Percentiles rank a stretch among this genome's conserved stretches.
These are phyloP conservation scores for Rhizopogon sp. DNA, from an alignment of 768 basidiomycete species.

Conservation along the genomic window DNA sequence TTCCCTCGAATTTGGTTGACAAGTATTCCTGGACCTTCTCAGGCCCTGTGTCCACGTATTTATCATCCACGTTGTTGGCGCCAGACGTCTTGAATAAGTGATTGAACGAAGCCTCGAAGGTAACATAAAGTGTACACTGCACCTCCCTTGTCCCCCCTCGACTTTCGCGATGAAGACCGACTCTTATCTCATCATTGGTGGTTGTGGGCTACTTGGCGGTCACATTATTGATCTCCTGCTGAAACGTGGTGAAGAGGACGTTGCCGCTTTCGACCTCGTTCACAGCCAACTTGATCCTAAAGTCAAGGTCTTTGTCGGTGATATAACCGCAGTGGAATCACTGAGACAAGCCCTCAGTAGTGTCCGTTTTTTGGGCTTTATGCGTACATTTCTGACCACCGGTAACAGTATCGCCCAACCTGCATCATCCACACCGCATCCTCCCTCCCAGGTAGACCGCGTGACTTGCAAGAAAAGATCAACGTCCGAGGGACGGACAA, in stretches of 20 bases:
- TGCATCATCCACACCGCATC: constrained; percentile 52
- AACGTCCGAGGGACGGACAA: constrained; percentile 47
- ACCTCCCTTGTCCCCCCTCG: no score
- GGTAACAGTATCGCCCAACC: constrained; percentile 29
- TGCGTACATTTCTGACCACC: neutral
- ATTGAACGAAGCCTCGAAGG: no score
- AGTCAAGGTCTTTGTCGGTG: constrained; percentile 41
- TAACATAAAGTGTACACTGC: no score
- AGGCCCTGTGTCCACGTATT: no score
- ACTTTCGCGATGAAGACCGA: constrained; percentile 14
- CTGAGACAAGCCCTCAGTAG: constrained; percentile 36
- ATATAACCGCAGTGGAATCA: constrained; percentile 39
- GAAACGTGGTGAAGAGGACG: constrained; percentile 32
- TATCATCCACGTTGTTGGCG: no score
- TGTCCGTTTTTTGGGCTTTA: constrained; percentile 19
- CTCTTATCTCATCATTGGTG: constrained; percentile 49
- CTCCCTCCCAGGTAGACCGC: constrained; percentile 33
- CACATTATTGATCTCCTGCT: constrained; percentile 46
- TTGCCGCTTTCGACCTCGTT: constrained; percentile 47
- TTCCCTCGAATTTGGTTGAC: no score
- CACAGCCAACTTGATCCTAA: constrained; percentile 31
- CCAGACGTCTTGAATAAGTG: no score
- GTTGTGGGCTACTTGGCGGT: constrained; percentile 44
- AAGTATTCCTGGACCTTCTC: no score
- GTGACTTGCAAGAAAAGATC: constrained; percentile 41